Evolutionary conservation across 371 early-diverging fungal genomes (phyloP).

Genomic region (Entomophthora muscae): DNA sequence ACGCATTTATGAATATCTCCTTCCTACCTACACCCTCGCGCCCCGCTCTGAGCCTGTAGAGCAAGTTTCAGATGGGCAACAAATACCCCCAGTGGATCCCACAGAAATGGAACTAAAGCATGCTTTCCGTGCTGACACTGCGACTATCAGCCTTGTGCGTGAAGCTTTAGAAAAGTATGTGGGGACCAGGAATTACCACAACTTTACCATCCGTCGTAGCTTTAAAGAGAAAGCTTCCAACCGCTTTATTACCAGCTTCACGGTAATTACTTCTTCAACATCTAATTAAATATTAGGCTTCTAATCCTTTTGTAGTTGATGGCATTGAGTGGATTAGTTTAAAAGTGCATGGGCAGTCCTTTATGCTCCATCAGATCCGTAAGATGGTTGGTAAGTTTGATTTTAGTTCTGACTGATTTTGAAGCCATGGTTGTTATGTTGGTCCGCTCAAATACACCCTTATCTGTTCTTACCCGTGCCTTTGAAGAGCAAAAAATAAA

Average conservation of each 20-base stretch:
- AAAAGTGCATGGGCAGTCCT: conserved; percentile 92
- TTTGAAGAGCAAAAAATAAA: conserved; percentile 57
- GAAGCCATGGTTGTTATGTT: conserved; percentile 60
- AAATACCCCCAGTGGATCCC: conserved; percentile 16
- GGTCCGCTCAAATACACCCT: conserved; percentile 50
- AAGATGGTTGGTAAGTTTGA: conserved; percentile 82
- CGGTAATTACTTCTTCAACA: conserved; percentile 18
- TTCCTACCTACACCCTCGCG: conserved; percentile 82
- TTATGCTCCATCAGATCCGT: conserved; percentile 99
- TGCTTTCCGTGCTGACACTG: conserved; percentile 37
- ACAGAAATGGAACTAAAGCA: conserved; percentile 28
- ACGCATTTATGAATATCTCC: conserved; percentile 91
- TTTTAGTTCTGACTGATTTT: neutral
- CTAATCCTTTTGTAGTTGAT: conserved; percentile 55
- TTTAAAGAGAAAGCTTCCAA: conserved; percentile 56
- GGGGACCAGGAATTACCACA: conserved; percentile 93
- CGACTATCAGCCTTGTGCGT: conserved; percentile 39
- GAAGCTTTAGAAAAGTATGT: conserved; percentile 47
- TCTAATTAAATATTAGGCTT: conserved; percentile 16
- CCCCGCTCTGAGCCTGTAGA: conserved; percentile 16
- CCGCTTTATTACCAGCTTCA: conserved; percentile 62
- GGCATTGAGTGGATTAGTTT: conserved; percentile 85
- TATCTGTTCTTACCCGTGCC: conserved; percentile 33
- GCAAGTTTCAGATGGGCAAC: conserved; percentile 9
- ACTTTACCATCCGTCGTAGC: conserved; percentile 77